Base-by-base conservation (phyloP, 257 asterid genomes). In the Marsdenia floribunda region DNA sequence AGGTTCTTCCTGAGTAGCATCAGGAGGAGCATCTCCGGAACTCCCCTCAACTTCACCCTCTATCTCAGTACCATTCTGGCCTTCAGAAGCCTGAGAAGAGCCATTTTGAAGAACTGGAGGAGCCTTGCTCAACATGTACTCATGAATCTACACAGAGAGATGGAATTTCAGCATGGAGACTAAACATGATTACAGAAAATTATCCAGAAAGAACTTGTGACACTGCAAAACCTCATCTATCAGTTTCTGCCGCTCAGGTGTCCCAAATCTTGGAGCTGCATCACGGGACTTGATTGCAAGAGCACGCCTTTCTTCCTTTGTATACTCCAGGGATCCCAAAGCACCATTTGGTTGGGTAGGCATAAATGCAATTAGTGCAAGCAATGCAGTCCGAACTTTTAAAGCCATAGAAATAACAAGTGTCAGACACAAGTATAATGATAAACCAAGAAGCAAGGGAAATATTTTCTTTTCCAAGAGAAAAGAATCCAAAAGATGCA, bases 291-390 rank as follows among this genome's bases (percentile, higher is more conserved):
- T 93, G 46, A 87, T 75, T 53, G 98, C 97, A 77, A 93, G 91
- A 73, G 84, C 86, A 65, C 85, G 88, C 78, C 95, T 89, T 82
- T 93, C 98, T 76, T 91, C 95, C 80, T 88, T 91, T 8, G 89
- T 79, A 80, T 91, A 89, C 75, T 93, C 96, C 65, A 93, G 81
- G 63, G 98, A 93, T 55, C 96, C 97, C 75, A 93, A 77, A 10
- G 97, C 98, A 59, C 98, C 98, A 71, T 91, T 91, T 71, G 98
- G 95, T 78, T 82, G 86, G 78, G 96, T 91, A 53, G 98, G 98
- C 98, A 91, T 93, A 71, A 93, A 93, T 35, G 98, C 98, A 21
- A 93, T 93, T 73, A 91, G 82, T 37, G 98, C 98, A 26, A 88
- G 89, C 89, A 93, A 82, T 18, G 98, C 98, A 70, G 98, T 93